A percentile compares a stretch with the other conserved stretches of the same genome.
Conservation (phyloP, 495 filamentous ascomycete genomes). For the Daldinia childiae region DNA sequence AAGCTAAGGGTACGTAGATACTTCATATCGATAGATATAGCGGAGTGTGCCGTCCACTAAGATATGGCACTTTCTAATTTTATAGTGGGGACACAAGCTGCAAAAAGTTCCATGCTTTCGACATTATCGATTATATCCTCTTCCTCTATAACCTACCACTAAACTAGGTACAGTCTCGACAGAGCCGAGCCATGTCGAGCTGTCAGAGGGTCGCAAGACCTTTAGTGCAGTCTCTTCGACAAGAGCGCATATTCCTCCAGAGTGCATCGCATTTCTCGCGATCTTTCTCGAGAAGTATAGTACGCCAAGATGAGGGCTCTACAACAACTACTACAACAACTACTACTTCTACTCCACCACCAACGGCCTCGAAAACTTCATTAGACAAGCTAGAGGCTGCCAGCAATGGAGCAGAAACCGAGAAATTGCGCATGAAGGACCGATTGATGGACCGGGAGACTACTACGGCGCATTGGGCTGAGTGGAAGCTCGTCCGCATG, state of each 20-base stretch:
- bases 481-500: slow-evolving; percentile 65
- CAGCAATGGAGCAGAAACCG: slow-evolving; percentile 2
- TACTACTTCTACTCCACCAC: slow-evolving; percentile 43
- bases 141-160: slow-evolving; percentile 2
- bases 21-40: slow-evolving; percentile 27
- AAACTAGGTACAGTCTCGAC: slow-evolving; percentile 3
- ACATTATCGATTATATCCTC: slow-evolving; percentile 1
- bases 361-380: slow-evolving; percentile 19
- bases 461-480: slow-evolving; percentile 59
- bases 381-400: slow-evolving; percentile 11
- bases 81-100: slow-evolving; percentile 28
- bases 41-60: slow-evolving; percentile 10
- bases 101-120: slow-evolving; percentile 31
- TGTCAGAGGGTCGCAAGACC: slow-evolving; percentile 75
- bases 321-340: slow-evolving; percentile 41
- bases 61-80: slow-evolving; percentile 8
- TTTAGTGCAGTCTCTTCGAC: slow-evolving; percentile 69
- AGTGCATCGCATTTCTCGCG: slow-evolving; percentile 51
- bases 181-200: slow-evolving; percentile 65
- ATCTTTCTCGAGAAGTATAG: slow-evolving; percentile 56
- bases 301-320: slow-evolving; percentile 51
- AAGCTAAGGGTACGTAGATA: slow-evolving; percentile 22
- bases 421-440: slow-evolving; percentile 34
- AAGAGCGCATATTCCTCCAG: slow-evolving; percentile 47
- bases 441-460: slow-evolving; percentile 47